Conservation (phyloP, 352 stramenopile genomes). For the Globisporangium irregulare region DNA sequence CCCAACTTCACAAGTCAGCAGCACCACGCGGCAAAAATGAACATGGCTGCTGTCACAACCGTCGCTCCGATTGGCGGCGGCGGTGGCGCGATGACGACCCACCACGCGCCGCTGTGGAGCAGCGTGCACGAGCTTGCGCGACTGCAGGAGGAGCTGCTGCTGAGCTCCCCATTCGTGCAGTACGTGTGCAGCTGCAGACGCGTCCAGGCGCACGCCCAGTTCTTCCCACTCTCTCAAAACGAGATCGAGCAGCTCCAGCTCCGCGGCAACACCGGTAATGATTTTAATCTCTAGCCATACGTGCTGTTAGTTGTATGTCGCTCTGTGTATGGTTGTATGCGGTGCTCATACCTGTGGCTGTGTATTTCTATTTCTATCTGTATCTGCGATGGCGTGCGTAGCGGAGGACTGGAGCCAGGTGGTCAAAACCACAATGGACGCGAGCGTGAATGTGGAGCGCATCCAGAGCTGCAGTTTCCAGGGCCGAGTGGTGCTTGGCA, state of each 20-base stretch:
- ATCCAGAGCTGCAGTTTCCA: conserved; percentile 75
- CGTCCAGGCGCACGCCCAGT: conserved; percentile 6
- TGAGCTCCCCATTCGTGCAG: conserved; percentile 7
- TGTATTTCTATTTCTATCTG: neutral
- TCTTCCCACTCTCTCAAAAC: conserved; percentile 36
- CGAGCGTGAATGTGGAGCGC: conserved; percentile 26
- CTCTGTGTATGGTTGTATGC: conserved; percentile 5
- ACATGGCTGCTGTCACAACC: neutral
- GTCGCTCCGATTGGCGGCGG: neutral
- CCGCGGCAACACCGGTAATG: conserved; percentile 61
- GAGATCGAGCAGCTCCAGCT: conserved; percentile 54
- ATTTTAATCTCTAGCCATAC: neutral
- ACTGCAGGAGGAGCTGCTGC: conserved; percentile 1
- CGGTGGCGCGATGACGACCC: neutral
- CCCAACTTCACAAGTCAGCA: neutral
- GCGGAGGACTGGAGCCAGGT: conserved; percentile 64
- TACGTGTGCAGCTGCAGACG: conserved; percentile 6
- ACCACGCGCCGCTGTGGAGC: conserved; percentile 5
- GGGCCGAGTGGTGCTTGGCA: conserved; percentile 56
- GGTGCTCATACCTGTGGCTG: neutral
- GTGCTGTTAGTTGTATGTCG: neutral
- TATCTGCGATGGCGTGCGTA: conserved; percentile 16
- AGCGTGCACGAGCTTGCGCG: neutral
- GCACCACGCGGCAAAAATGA: neutral
- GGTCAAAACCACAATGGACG: conserved; percentile 31